Evolutionary conservation across 208 protist species (phyloP).

Genomic region (Leishmania guyanensis): DNA sequence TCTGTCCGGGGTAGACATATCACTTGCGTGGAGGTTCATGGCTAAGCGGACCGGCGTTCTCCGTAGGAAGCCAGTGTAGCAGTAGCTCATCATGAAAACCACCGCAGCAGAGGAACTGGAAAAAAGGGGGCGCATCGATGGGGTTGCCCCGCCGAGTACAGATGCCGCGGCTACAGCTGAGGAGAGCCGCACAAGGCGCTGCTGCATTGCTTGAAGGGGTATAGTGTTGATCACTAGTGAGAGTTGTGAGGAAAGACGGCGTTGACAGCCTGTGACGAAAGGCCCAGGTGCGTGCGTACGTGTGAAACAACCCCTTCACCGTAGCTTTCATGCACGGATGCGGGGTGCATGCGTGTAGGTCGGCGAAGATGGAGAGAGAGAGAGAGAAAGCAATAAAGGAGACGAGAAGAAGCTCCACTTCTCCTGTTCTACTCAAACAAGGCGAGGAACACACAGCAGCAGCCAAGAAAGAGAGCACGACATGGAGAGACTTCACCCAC

Average conservation of each 20-base stretch:
- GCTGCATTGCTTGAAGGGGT: not conserved
- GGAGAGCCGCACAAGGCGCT: not conserved
- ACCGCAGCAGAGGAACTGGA: not conserved
- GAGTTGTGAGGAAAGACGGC: not conserved
- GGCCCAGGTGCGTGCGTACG: not conserved
- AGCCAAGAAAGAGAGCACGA: not conserved
- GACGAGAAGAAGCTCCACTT: not conserved
- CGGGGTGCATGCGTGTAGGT: not conserved
- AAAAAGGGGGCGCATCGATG: not conserved
- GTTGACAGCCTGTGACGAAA: not conserved
- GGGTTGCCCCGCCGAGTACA: not conserved
- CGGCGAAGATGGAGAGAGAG: not conserved
- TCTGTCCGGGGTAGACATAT: slow-evolving; percentile 87
- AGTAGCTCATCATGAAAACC: not conserved
- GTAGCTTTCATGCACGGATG: not conserved
- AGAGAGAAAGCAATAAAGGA: not conserved
- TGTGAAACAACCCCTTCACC: not conserved
- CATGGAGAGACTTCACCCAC: not conserved
- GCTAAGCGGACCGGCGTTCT: slow-evolving; percentile 27
- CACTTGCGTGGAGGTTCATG: slow-evolving; percentile 79
- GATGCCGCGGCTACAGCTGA: not conserved
- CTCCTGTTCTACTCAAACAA: not conserved
- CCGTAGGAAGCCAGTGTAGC: slow-evolving; percentile 7
- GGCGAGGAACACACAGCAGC: not conserved
- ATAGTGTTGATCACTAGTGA: not conserved